A percentile compares a stretch with the other conserved stretches of the same genome.
These are phyloP conservation scores for Ramaria rubella DNA, from an alignment of 768 basidiomycete species.

Conservation along the genomic window DNA sequence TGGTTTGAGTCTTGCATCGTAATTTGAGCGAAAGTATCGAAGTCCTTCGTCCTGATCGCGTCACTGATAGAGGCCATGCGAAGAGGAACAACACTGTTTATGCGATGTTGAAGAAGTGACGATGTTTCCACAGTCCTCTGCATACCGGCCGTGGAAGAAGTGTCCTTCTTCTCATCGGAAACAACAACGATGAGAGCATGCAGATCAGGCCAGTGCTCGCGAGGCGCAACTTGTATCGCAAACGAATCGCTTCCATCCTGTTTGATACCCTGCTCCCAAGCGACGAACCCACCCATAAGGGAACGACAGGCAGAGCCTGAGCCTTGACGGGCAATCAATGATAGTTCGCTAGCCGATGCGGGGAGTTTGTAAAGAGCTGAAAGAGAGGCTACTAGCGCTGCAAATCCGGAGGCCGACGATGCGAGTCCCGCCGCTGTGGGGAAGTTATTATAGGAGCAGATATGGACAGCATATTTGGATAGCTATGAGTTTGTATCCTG, in stretches of 20 bases:
- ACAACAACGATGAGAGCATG: slow-evolving; percentile 98
- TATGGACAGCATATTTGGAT: slow-evolving; percentile 71
- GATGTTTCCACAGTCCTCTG: slow-evolving; percentile 96
- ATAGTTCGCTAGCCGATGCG: slow-evolving; percentile 71
- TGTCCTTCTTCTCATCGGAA: slow-evolving; percentile 93
- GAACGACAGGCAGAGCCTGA: slow-evolving; percentile 98
- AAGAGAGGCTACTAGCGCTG: slow-evolving; percentile 87
- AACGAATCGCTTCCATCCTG: slow-evolving; percentile 77
- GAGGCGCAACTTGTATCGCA: slow-evolving; percentile 80
- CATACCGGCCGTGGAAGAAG: slow-evolving; percentile 93
- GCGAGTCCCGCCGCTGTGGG: slow-evolving; percentile 98
- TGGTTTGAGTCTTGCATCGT: slow-evolving; percentile 98
- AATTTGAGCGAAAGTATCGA: slow-evolving; percentile 80
- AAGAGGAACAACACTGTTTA: slow-evolving; percentile 75
- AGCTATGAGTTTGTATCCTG: slow-evolving; percentile 36
- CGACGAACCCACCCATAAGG: slow-evolving; percentile 94
- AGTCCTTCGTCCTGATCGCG: slow-evolving; percentile 76
- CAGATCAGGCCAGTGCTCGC: slow-evolving; percentile 88
- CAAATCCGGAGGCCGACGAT: slow-evolving; percentile 95
- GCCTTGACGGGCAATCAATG: slow-evolving; percentile 92
- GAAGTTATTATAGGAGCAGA: slow-evolving; percentile 96
- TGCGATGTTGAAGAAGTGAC: slow-evolving; percentile 79
- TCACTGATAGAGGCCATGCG: slow-evolving; percentile 78
- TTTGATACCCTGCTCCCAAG: slow-evolving; percentile 75
- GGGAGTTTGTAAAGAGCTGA: slow-evolving; percentile 82